These are phyloP conservation scores for Actinomortierella ambigua DNA, from an alignment of 371 early-diverging fungal genomes.

Conservation along the genomic window DNA sequence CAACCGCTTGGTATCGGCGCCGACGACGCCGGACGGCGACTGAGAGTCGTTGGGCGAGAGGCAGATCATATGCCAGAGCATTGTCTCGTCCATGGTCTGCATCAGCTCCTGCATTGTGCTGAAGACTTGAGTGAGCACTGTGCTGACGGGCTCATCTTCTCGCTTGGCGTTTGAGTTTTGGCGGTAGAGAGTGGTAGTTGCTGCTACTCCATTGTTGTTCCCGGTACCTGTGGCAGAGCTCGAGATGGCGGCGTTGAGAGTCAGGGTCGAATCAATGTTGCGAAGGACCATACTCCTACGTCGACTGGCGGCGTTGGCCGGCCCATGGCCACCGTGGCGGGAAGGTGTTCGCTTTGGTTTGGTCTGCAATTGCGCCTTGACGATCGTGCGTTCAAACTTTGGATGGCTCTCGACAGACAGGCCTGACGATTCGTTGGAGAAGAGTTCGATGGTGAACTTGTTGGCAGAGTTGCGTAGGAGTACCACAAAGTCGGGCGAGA, in stretches of 20 bases:
- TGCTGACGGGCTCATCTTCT: constrained; percentile 53
- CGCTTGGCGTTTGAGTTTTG: neutral
- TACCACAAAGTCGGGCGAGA: constrained; percentile 84
- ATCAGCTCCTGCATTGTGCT: constrained; percentile 71
- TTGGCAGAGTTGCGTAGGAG: constrained; percentile 81
- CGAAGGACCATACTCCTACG: neutral
- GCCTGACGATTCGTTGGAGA: constrained; percentile 46
- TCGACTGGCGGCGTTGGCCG: neutral
- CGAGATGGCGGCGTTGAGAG: neutral
- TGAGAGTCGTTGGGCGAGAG: constrained; percentile 78
- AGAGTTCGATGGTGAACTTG: constrained; percentile 63
- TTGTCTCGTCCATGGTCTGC: constrained; percentile 74
- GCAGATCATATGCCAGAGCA: constrained; percentile 85
- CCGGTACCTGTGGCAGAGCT: too few relatives aligned
- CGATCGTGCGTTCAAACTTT: constrained; percentile 58
- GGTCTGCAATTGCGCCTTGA: constrained; percentile 63
- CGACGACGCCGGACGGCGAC: constrained; percentile 47
- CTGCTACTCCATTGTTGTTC: too few relatives aligned
- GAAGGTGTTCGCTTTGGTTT: constrained; percentile 57
- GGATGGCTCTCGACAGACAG: constrained; percentile 65
- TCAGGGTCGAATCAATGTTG: constrained; percentile 3
- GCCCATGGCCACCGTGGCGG: constrained; percentile 13
- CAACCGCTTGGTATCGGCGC: constrained; percentile 60
- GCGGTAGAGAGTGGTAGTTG: too few relatives aligned
- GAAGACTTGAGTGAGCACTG: constrained; percentile 71